Percentiles rank a stretch among this genome's conserved stretches.
These are phyloP conservation scores for Penicillium sp. DNA, from an alignment of 2,329 filamentous ascomycete species.

Conservation along the genomic window DNA sequence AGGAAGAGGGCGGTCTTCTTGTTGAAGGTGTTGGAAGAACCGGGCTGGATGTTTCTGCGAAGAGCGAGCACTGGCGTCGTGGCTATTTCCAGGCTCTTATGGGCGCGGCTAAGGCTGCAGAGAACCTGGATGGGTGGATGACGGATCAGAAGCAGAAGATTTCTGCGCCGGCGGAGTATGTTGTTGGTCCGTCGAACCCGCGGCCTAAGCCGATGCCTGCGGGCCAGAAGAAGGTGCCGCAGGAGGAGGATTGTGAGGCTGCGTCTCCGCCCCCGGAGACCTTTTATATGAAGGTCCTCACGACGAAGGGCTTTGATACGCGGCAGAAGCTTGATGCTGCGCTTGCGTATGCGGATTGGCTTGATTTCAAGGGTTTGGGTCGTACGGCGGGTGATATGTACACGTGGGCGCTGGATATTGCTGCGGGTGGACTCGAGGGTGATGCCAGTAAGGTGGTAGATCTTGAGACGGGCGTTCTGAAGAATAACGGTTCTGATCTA, in stretches of 20 bases:
- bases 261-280: slow-evolving; percentile 74
- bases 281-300: slow-evolving; percentile 82
- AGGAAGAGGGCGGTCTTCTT: slow-evolving; percentile 57
- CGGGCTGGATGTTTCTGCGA: slow-evolving; percentile 72
- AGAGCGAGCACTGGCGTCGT: slow-evolving; percentile 81
- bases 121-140: slow-evolving; percentile 81
- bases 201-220: slow-evolving; percentile 74
- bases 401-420: slow-evolving; percentile 76
- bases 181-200: slow-evolving; percentile 84
- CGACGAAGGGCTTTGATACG: slow-evolving; percentile 77
- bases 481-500: slow-evolving; percentile 57
- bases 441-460: slow-evolving; percentile 62
- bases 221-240: slow-evolving; percentile 65
- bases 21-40: slow-evolving; percentile 62
- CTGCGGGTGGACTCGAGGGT: slow-evolving; percentile 60
- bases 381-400: slow-evolving; percentile 75
- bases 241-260: slow-evolving; percentile 75
- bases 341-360: slow-evolving; percentile 81
- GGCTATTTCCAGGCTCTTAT: slow-evolving; percentile 87
- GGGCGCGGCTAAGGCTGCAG: slow-evolving; percentile 74
- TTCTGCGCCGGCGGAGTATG: slow-evolving; percentile 73
- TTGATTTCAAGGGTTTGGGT: slow-evolving; percentile 74
- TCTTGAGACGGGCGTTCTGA: slow-evolving; percentile 67
- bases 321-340: slow-evolving; percentile 81
- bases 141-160: slow-evolving; percentile 69